Evolutionary conservation across 2,329 filamentous ascomycete genomes (phyloP), one percentile per base, ranked within the genome.

Genomic region (Arthrocladium fulminans): DNA sequence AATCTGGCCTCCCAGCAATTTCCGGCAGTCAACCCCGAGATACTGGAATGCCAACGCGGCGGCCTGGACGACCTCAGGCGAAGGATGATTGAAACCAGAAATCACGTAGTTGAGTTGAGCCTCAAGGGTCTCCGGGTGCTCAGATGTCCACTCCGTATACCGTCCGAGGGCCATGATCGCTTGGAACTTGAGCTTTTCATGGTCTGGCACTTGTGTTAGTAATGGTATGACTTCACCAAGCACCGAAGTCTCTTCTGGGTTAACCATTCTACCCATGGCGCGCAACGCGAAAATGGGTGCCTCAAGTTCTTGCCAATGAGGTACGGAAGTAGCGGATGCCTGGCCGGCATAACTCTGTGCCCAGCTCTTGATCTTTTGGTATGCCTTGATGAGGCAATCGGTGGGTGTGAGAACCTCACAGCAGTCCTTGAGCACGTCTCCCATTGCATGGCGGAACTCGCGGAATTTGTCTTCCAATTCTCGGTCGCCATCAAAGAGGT

Each of bases 111-210:
- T 88, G 63, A 98, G 86, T 66, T 98, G 92, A 7, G 86, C 77
- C 65, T 95, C 86, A 7, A 98, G 74, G 39, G 90, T 94, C 50
- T 96, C 88, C 0, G 90, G 87, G 61, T 98, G 92, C 41, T 88
- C 82, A 3, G 92, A 81, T 0, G 94, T 98, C 92, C 92, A 98
- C 66, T 97, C 90, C 0, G 94, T 98, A 63, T 98, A 98, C 53
- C 92, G 80, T 30, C 88, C 92, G 19, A 98, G 77, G 2, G 94
- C 89, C 88, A 98, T 96, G 61, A 97, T 95, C 4, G 90, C 90
- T 54, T 94, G 90, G 67, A 98, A 98, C 6, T 89, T 87, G n/a
- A 98, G 78, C 71, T 97, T 98, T 67, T 97, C 88, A 60, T 98
- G 92, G 61, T 86, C 83, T 0, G 92, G 92, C 52, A 98, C 94